phyloP scores from a whole-genome alignment of 139 green algal species.

The Dunaliella primolecta region DNA sequence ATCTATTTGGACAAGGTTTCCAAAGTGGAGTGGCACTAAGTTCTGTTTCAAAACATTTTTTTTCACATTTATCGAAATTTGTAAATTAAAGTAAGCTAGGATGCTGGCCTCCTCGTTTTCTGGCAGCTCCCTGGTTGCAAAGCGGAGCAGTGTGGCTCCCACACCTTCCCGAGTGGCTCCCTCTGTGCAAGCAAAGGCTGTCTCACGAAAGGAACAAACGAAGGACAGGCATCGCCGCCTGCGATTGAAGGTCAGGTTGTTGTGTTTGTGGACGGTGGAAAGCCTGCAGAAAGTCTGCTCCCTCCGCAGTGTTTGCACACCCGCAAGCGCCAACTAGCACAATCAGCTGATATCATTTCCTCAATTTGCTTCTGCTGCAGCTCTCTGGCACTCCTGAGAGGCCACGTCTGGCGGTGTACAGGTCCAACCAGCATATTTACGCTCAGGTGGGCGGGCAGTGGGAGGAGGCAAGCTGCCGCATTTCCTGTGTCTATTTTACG shows the following conservation, averaged over 20 bases:
- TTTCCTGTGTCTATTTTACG: too few relatives aligned
- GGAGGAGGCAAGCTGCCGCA: too few relatives aligned
- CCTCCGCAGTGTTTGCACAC: too few relatives aligned
- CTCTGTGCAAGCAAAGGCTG: not conserved
- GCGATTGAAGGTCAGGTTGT: slow-evolving; percentile 58
- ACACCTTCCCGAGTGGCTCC: not conserved
- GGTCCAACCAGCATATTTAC: slow-evolving; percentile 97
- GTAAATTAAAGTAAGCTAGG: too few relatives aligned
- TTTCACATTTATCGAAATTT: too few relatives aligned
- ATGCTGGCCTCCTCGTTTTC: slow-evolving; percentile 27
- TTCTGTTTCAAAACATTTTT: too few relatives aligned
- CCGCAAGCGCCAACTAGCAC: too few relatives aligned
- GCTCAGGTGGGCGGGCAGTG: slow-evolving; percentile 69
- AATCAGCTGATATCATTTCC: slow-evolving; percentile 4
- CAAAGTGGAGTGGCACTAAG: too few relatives aligned
- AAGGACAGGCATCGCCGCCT: slow-evolving; percentile 63
- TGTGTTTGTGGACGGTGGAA: slow-evolving; percentile 1
- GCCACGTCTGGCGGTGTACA: slow-evolving; percentile 89
- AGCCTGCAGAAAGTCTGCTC: not conserved
- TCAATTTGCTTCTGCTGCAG: slow-evolving; percentile 49
- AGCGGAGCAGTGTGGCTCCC: too few relatives aligned
- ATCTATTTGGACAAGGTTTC: too few relatives aligned
- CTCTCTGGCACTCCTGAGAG: slow-evolving; percentile 83
- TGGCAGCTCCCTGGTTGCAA: slow-evolving; percentile 15
- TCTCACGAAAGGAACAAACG: slow-evolving; percentile 27